Conservation (phyloP, 805 yeast species). For the Blastobotrys robertii region DNA sequence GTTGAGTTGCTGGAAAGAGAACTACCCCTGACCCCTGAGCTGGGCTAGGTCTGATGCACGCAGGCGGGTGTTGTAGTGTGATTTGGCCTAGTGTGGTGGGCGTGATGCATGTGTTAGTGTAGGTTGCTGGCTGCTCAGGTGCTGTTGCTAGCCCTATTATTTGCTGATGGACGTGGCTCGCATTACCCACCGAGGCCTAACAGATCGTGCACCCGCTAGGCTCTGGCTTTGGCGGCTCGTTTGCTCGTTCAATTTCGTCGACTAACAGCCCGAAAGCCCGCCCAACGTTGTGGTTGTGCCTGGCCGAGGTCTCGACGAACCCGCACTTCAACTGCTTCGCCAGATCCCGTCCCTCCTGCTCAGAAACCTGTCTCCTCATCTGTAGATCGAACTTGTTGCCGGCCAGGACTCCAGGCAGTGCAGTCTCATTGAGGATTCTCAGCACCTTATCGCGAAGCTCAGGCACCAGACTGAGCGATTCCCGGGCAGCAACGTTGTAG, state of each 20-base stretch:
- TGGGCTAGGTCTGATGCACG: too few species aligned
- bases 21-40: too few species aligned
- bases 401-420: constrained; percentile 62
- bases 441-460: constrained; percentile 76
- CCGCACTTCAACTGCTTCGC: constrained; percentile 62
- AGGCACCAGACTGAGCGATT: constrained; percentile 66
- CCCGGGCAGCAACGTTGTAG: constrained; percentile 69
- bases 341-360: constrained; percentile 47
- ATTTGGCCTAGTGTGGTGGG: too few species aligned
- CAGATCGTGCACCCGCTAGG: constrained; percentile 3
- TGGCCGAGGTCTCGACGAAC: constrained; percentile 77
- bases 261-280: constrained; percentile 52
- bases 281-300: constrained; percentile 61
- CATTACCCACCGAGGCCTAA: too few species aligned
- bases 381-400: constrained; percentile 70
- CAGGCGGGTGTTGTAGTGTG: too few species aligned
- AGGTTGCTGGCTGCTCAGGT: too few species aligned
- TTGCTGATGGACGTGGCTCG: too few species aligned
- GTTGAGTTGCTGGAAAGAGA: too few species aligned
- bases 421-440: constrained; percentile 19
- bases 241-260: constrained; percentile 45
- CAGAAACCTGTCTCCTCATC: constrained; percentile 48
- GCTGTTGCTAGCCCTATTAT: too few species aligned
- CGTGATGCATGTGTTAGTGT: too few species aligned
- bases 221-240: constrained; percentile 3